A percentile compares a stretch with the other conserved stretches of the same genome.
Conservation (phyloP, 257 asterid genomes). For the Lantana camara region DNA sequence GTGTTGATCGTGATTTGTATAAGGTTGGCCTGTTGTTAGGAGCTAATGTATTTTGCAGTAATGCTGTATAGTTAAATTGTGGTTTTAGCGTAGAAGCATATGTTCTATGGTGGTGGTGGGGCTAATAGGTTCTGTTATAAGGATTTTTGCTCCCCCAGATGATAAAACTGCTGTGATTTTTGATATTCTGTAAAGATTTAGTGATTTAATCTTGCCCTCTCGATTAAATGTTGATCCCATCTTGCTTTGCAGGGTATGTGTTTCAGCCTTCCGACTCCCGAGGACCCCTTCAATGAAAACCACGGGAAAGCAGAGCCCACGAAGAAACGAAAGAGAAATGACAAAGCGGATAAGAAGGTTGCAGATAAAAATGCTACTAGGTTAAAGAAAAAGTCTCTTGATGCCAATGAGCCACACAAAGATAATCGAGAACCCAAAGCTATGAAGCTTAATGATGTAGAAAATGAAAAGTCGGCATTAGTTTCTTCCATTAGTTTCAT, state of each 20-base stretch:
- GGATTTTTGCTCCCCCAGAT: no score
- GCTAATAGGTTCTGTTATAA: no score
- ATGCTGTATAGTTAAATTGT: not conserved
- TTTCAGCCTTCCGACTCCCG: slow-evolving; percentile 80
- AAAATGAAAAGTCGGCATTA: slow-evolving; percentile 21
- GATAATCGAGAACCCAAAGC: slow-evolving; percentile 5
- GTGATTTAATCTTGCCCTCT: no score
- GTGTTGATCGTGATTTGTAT: not conserved
- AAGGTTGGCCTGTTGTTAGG: not conserved
- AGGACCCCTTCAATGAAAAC: slow-evolving; percentile 81
- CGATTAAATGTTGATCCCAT: no score
- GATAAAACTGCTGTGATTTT: no score
- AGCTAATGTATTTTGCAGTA: not conserved
- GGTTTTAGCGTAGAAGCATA: slow-evolving; percentile 7
- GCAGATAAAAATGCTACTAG: slow-evolving; percentile 33
- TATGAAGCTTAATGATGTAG: slow-evolving; percentile 14
- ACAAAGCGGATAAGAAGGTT: slow-evolving; percentile 35
- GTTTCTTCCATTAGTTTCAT: slow-evolving; percentile 27
- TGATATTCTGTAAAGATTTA: no score
- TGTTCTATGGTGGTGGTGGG: not conserved
- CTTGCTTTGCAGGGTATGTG: slow-evolving; percentile 79
- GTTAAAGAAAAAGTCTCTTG: slow-evolving; percentile 18
- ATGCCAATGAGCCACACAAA: not conserved
- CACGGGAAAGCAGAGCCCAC: slow-evolving; percentile 40
- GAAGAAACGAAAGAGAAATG: slow-evolving; percentile 46